These are phyloP conservation scores for Nicotiana rustica DNA, from an alignment of 305 asterid genomes.

Conservation along the genomic window DNA sequence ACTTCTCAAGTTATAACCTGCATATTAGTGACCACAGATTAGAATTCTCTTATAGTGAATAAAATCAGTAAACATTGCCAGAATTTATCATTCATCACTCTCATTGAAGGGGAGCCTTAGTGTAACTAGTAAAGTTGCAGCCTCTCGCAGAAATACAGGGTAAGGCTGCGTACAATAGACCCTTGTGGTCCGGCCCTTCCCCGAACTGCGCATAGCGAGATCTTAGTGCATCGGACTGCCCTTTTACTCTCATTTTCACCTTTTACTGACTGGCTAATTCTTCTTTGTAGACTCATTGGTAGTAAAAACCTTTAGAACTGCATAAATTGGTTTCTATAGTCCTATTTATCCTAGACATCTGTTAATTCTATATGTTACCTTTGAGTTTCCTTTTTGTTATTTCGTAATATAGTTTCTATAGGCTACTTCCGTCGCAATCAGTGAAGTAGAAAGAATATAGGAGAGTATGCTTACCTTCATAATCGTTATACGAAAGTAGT, in stretches of 20 bases:
- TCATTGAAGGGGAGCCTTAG: background rate
- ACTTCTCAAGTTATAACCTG: slow-evolving; percentile 19
- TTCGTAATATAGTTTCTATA: background rate
- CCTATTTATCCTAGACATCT: background rate
- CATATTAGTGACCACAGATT: slow-evolving; percentile 27
- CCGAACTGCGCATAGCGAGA: no score
- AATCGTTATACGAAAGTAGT: background rate
- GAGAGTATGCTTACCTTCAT: slow-evolving; percentile 17
- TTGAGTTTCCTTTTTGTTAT: background rate
- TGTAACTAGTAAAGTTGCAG: no score
- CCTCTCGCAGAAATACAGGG: no score
- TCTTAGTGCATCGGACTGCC: no score
- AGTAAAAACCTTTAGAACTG: background rate
- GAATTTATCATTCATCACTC: background rate
- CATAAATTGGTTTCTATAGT: slow-evolving; percentile 9
- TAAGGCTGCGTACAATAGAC: no score
- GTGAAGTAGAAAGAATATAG: background rate
- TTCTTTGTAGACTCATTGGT: slow-evolving; percentile 18
- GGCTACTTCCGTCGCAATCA: background rate
- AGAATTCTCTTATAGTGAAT: background rate
- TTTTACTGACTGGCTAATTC: background rate
- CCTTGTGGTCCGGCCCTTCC: no score
- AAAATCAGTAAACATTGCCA: background rate
- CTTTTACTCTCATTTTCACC: background rate
- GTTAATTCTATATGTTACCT: background rate